Evolutionary conservation across 2,329 filamentous ascomycete genomes (phyloP).

Genomic region (Nigrospora oryzae): DNA sequence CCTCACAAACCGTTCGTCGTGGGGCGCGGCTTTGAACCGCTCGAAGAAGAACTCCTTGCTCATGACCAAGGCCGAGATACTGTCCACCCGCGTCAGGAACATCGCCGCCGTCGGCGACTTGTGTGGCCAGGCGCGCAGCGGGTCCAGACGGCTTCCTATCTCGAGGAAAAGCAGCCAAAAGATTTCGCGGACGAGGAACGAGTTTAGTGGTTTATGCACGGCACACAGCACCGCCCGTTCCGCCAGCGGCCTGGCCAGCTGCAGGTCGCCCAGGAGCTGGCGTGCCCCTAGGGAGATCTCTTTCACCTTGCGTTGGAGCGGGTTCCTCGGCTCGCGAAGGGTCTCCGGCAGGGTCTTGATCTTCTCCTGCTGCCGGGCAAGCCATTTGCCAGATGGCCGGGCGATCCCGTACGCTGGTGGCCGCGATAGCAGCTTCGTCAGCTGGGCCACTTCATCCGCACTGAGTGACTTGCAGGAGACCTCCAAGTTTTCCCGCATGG

Average conservation of each 20-base stretch:
- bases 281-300: conserved; percentile 16
- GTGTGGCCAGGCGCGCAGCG: conserved; percentile 15
- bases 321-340: conserved; percentile 15
- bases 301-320: conserved; percentile 22
- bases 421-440: conserved; percentile 28
- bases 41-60: conserved; percentile 22
- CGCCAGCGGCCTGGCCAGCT: neutral
- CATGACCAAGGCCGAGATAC: conserved; percentile 30
- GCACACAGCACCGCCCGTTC: conserved; percentile 27
- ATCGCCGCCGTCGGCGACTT: conserved; percentile 11
- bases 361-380: conserved; percentile 22
- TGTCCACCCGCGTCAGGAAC: conserved; percentile 22
- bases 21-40: conserved; percentile 21
- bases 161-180: conserved; percentile 33
- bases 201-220: conserved; percentile 30
- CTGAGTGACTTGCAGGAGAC: conserved; percentile 16
- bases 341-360: conserved; percentile 16
- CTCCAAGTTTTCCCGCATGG: conserved; percentile 6
- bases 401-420: conserved; percentile 21
- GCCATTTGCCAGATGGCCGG: conserved; percentile 25
- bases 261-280: conserved; percentile 11
- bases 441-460: conserved; percentile 16
- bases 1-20: conserved; percentile 16
- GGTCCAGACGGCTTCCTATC: conserved; percentile 21
- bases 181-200: conserved; percentile 33